Evolutionary conservation across 148 eudicot species (phyloP).

Genomic region (Rhododendron vialii): DNA sequence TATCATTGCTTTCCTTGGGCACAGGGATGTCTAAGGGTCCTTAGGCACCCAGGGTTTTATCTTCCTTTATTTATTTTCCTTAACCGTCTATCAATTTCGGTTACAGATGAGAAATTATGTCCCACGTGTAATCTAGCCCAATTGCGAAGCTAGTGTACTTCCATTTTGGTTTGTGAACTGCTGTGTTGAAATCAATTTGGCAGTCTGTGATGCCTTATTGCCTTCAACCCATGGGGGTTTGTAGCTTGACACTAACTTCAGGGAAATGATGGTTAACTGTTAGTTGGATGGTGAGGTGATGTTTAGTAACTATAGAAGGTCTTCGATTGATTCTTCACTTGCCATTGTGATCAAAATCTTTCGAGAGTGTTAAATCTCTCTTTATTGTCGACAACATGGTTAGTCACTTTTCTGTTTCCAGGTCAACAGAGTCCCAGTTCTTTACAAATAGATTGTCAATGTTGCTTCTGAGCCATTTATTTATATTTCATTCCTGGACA

Average conservation of each 20-base stretch:
- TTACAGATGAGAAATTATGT: not conserved
- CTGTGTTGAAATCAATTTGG: not conserved
- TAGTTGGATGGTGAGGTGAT: not conserved
- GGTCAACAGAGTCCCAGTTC: not conserved
- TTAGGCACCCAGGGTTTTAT: too few relatives aligned
- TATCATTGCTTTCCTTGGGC: too few relatives aligned
- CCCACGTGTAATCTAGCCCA: not conserved
- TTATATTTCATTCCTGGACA: not conserved
- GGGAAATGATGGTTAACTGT: not conserved
- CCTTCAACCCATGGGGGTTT: not conserved
- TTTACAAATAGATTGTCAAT: not conserved
- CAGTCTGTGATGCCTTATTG: not conserved
- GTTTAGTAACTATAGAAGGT: not conserved
- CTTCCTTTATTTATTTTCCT: too few relatives aligned
- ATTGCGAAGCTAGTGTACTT: not conserved
- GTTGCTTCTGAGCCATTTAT: too few relatives aligned
- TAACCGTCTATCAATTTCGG: not conserved
- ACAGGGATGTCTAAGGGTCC: too few relatives aligned
- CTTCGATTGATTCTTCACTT: not conserved
- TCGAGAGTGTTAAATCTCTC: not conserved
- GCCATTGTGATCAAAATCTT: constrained; percentile 1
- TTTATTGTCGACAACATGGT: not conserved
- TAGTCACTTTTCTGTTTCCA: not conserved
- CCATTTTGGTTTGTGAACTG: not conserved
- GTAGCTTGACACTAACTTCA: not conserved